Conservation (phyloP, 441 rosid species). For the Lepidium campestre region DNA sequence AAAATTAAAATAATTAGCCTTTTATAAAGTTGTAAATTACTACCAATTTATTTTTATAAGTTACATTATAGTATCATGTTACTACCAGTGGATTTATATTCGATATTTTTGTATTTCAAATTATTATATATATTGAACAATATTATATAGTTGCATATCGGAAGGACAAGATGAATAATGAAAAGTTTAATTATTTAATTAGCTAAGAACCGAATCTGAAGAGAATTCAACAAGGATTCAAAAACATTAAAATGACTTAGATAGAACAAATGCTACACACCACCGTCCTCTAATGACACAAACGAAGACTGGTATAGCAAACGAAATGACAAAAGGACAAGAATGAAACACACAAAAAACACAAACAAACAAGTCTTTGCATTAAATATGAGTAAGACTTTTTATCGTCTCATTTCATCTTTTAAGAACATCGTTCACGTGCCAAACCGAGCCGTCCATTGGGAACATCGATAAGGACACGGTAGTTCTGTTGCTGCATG, state of each 20-base stretch:
- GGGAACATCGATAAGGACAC: conserved; percentile 74
- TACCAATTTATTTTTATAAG: too few relatives aligned
- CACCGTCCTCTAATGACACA: conserved; percentile 10
- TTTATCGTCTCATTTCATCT: conserved; percentile 18
- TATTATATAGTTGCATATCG: background rate
- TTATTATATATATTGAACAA: too few relatives aligned
- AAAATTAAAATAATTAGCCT: too few relatives aligned
- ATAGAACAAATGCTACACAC: conserved; percentile 19
- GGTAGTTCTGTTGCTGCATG: conserved; percentile 92
- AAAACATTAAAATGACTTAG: conserved; percentile 5
- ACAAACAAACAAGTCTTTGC: conserved; percentile 26
- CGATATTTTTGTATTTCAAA: too few relatives aligned
- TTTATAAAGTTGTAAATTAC: background rate
- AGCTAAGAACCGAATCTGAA: background rate
- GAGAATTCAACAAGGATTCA: background rate
- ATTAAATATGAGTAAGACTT: conserved; percentile 4
- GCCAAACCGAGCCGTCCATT: conserved; percentile 80
- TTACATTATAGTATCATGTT: too few relatives aligned
- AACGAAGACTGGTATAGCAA: conserved; percentile 11
- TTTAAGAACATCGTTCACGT: conserved; percentile 61
- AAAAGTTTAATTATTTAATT: background rate
- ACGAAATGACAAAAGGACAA: conserved; percentile 5
- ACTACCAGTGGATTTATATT: too few relatives aligned
- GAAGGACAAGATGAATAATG: background rate
- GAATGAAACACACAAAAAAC: conserved; percentile 13